phyloP scores from a whole-genome alignment of 192 early-diverging fungal species.

The Coemansia sp. region DNA sequence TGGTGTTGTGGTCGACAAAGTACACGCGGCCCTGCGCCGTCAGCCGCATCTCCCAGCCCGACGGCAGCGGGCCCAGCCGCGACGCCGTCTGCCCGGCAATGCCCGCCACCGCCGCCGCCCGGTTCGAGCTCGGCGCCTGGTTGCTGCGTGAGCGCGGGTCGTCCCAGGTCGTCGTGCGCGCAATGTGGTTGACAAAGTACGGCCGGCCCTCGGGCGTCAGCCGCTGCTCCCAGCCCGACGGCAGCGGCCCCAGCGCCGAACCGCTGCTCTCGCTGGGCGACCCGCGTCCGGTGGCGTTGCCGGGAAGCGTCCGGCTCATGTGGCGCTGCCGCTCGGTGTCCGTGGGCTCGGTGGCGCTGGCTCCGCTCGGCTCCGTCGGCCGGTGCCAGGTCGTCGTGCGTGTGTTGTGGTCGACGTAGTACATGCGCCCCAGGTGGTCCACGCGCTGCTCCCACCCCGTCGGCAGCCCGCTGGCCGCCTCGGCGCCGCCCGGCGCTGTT shows the following conservation, averaged over 20 bases:
- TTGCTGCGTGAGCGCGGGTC: conserved; percentile 65
- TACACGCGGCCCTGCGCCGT: conserved; percentile 92
- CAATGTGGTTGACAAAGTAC: conserved; percentile 91
- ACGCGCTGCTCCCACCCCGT: conserved; percentile 91
- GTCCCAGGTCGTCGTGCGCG: conserved; percentile 86
- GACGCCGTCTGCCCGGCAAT: conserved; percentile 48
- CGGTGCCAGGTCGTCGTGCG: conserved; percentile 91
- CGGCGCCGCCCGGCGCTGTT: conserved; percentile 11
- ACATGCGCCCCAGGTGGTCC: conserved; percentile 88
- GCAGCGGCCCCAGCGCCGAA: conserved; percentile 65
- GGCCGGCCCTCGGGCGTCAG: conserved; percentile 73
- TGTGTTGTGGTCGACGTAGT: conserved; percentile 98
- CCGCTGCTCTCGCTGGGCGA: conserved; percentile 9
- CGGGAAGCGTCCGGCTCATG: conserved; percentile 79
- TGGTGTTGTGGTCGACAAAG: conserved; percentile 98
- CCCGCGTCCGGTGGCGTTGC: conserved; percentile 28
- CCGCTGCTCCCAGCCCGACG: conserved; percentile 80
- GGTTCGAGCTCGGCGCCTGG: conserved; percentile 35
- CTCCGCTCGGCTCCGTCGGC: conserved; percentile 19
- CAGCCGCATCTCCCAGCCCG: conserved; percentile 98
- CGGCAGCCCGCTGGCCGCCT: conserved; percentile 36
- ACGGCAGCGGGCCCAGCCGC: conserved; percentile 82
- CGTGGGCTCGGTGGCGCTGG: conserved; percentile 46
- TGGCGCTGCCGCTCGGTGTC: conserved; percentile 73
- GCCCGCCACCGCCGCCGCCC: conserved; percentile 37